phyloP scores from a whole-genome alignment of 2,329 filamentous ascomycete genomes.

The Cladophialophora yegresii region DNA sequence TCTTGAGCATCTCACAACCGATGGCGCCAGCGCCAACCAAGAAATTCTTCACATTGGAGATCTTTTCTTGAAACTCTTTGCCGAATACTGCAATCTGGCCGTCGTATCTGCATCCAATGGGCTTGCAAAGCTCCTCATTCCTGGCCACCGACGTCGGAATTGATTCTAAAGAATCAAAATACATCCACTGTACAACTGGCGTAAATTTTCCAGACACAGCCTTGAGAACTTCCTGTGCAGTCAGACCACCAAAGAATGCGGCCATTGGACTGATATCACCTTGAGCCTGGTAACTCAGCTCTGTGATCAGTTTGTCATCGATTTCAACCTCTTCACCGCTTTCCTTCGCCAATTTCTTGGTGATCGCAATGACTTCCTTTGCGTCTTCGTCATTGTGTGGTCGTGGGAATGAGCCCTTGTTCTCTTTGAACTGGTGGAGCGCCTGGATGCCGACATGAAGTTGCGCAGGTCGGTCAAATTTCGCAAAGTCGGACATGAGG shows the following conservation, averaged over 20 bases:
- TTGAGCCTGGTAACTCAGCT: constrained; percentile 89
- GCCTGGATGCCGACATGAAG: constrained; percentile 92
- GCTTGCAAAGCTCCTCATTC: constrained; percentile 85
- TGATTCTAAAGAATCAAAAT: constrained; percentile 97
- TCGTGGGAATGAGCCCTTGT: constrained; percentile 69
- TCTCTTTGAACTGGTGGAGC: constrained; percentile 78
- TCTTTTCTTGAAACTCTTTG: constrained; percentile 88
- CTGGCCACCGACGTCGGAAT: constrained; percentile 73
- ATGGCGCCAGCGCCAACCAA: constrained; percentile 95
- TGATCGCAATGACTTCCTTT: constrained; percentile 70
- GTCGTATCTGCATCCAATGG: constrained; percentile 83
- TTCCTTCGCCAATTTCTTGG: constrained; percentile 69
- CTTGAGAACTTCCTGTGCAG: constrained; percentile 93
- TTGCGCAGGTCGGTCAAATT: constrained; percentile 92
- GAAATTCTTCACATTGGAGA: constrained; percentile 87
- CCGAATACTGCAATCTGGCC: constrained; percentile 97
- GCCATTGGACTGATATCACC: constrained; percentile 91
- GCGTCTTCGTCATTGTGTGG: constrained; percentile 87
- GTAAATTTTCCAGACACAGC: constrained; percentile 97
- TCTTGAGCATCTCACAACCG: constrained; percentile 98
- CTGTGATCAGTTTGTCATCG: constrained; percentile 87
- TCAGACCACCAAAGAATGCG: constrained; percentile 89
- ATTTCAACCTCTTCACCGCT: constrained; percentile 75
- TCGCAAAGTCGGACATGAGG: constrained; percentile 92
- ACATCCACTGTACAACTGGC: constrained; percentile 93